Base-by-base conservation (phyloP, 257 asterid species). In the Handroanthus guayacan region DNA sequence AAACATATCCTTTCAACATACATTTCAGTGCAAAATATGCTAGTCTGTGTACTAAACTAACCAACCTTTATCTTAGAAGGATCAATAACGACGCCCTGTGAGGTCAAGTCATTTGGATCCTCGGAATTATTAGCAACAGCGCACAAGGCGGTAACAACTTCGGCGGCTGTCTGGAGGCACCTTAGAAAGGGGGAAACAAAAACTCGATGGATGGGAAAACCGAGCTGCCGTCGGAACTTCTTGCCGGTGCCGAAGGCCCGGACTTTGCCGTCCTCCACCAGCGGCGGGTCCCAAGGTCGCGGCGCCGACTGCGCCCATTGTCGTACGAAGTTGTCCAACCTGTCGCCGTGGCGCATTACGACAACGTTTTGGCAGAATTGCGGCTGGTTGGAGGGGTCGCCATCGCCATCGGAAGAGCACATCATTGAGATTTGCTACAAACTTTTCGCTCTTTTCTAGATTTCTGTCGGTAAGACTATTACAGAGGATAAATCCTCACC, bases 291-390 rank as follows among this genome's bases (percentile, higher is more conserved):
- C 97, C 96, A 95, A 6, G 97, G 97, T 7, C 97, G 86, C 5
- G 87, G 76, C 2, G 99, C 96, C 54, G 91, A 74, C 6, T 84
- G 76, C 47, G 86, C 81, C 99, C 99, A 95, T 16, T 81, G 86
- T 13, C 91, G 96, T 3, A 83, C 92, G 68, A 80, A 77, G 87
- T 88, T 89, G 84, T 95, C 99, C 11, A 87, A 36, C 78, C 99
- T 71, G 71, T 95, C 99, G 58, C 99, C 99, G 83, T 95, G 98
- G 81, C 99, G 92, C 97, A 95, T 89, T 9, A 92, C 92, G 83
- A 92, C 82, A 76, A 94, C 86, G 85, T 94, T 83, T 71, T 94
- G 97, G 80, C 43, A 51, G 51, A 50, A 47, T 7, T 64, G 84
- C 43, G 80, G 78, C 61, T 67, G 77, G 1, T 39, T 48, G 60